Evolutionary conservation across 2,329 filamentous ascomycete species (phyloP).

Genomic region (Sporothrix brasiliensis): DNA sequence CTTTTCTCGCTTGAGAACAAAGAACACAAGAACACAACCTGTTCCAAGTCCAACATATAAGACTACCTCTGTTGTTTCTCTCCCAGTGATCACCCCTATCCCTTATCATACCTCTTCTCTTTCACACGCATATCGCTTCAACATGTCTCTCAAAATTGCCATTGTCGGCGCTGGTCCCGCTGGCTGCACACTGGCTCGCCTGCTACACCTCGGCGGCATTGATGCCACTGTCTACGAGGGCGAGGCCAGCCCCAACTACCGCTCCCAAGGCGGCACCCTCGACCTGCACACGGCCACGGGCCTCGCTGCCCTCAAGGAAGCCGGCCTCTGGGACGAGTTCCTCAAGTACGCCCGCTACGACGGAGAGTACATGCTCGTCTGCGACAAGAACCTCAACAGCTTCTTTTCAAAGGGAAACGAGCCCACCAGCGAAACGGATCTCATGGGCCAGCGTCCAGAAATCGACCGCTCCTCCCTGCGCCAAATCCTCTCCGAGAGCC

Average conservation of each 20-base stretch:
- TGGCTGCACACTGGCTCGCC: constrained; percentile 55
- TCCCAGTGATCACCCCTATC: background rate
- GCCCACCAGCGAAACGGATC: constrained; percentile 35
- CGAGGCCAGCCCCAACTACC: constrained; percentile 49
- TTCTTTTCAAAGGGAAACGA: constrained; percentile 42
- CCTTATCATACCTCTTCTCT: background rate
- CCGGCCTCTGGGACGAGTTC: constrained; percentile 55
- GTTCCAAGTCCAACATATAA: background rate
- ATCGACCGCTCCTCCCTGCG: constrained; percentile 56
- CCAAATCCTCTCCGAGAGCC: constrained; percentile 50
- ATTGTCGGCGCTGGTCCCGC: constrained; percentile 55
- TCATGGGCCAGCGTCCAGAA: constrained; percentile 49
- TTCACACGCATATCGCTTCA: background rate
- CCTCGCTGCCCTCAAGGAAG: constrained; percentile 54
- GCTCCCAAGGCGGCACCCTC: constrained; percentile 56
- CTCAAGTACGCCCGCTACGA: constrained; percentile 55
- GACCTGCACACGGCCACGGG: constrained; percentile 58
- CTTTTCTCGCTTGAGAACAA: background rate
- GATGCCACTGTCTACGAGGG: constrained; percentile 56
- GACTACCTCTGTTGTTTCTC: background rate
- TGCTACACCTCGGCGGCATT: constrained; percentile 53
- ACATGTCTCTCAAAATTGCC: constrained; percentile 45
- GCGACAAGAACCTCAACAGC: constrained; percentile 48
- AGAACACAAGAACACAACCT: background rate
- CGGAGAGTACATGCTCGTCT: constrained; percentile 53